Evolutionary conservation across 108 stramenopile species (phyloP).

Genomic region (Cyclotella sp.): DNA sequence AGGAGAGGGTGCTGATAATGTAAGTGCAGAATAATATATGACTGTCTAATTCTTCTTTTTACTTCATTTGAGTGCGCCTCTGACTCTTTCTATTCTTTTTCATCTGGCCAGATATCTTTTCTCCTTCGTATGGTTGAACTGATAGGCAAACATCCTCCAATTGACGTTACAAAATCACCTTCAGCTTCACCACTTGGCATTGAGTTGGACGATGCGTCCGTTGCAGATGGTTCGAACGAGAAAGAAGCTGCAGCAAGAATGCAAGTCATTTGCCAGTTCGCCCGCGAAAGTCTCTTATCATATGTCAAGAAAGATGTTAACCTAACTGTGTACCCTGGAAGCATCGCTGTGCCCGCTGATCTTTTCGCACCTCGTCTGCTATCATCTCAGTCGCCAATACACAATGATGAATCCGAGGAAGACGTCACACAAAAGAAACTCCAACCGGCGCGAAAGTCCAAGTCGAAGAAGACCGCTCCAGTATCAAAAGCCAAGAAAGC

Average conservation of each 20-base stretch:
- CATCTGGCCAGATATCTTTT: slow-evolving; percentile 66
- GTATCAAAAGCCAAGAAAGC: background rate
- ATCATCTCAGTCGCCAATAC: slow-evolving; percentile 8
- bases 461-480: background rate
- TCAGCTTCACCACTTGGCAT: slow-evolving; percentile 29
- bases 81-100: background rate
- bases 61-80: background rate
- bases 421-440: background rate
- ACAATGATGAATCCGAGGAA: background rate
- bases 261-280: slow-evolving; percentile 62
- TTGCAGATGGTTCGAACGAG: slow-evolving; percentile 4
- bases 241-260: slow-evolving; percentile 55
- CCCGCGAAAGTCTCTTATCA: slow-evolving; percentile 79
- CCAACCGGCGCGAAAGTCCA: background rate
- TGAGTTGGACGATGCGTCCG: slow-evolving; percentile 26
- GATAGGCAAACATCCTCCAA: slow-evolving; percentile 57
- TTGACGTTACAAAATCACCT: slow-evolving; percentile 37
- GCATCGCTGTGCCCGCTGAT: slow-evolving; percentile 65
- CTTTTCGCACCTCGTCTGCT: slow-evolving; percentile 37
- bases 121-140: slow-evolving; percentile 81
- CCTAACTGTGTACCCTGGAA: slow-evolving; percentile 76
- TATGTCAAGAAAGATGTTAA: slow-evolving; percentile 89
- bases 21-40: slow-evolving; percentile 19
- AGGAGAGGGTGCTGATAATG: slow-evolving; percentile 85
- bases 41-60: background rate